phyloP scores from a whole-genome alignment of 2,329 filamentous ascomycete species.

The Tothia fuscella region DNA sequence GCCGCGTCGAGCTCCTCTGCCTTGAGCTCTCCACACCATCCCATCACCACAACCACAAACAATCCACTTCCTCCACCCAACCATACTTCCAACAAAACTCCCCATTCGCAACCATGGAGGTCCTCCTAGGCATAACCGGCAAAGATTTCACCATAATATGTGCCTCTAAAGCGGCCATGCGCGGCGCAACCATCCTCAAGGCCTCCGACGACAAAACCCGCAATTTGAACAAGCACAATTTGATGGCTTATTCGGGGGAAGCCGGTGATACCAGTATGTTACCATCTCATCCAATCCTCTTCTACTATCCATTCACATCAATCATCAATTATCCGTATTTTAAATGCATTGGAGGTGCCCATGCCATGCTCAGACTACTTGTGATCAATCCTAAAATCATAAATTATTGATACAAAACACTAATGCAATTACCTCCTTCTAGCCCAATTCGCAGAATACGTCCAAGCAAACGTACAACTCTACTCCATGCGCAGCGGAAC shows the following conservation, averaged over 20 bases:
- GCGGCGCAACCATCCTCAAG: constrained; percentile 93
- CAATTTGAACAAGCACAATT: constrained; percentile 78
- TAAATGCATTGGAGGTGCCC: too few relatives aligned
- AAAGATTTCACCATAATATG: constrained; percentile 99
- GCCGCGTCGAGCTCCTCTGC: background rate
- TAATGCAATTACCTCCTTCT: too few relatives aligned
- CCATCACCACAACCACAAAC: constrained; percentile 2
- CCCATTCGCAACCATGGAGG: constrained; percentile 46
- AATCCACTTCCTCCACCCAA: background rate
- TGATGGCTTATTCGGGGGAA: constrained; percentile 93
- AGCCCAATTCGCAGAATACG: constrained; percentile 99
- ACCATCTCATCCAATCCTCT: constrained; percentile 1
- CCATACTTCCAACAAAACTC: constrained; percentile 1
- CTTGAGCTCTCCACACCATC: background rate
- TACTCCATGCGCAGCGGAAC: constrained; percentile 98
- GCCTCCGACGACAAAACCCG: constrained; percentile 93
- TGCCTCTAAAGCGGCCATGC: constrained; percentile 95
- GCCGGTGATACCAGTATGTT: constrained; percentile 79
- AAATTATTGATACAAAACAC: background rate
- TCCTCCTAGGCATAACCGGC: constrained; percentile 93
- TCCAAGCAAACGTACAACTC: constrained; percentile 95
- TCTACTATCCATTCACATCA: constrained; percentile 1
- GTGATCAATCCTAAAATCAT: background rate
- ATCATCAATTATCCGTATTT: constrained; percentile 12
- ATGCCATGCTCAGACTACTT: too few relatives aligned